phyloP scores from a whole-genome alignment of 768 basidiomycete species.

The Terana coerulea region DNA sequence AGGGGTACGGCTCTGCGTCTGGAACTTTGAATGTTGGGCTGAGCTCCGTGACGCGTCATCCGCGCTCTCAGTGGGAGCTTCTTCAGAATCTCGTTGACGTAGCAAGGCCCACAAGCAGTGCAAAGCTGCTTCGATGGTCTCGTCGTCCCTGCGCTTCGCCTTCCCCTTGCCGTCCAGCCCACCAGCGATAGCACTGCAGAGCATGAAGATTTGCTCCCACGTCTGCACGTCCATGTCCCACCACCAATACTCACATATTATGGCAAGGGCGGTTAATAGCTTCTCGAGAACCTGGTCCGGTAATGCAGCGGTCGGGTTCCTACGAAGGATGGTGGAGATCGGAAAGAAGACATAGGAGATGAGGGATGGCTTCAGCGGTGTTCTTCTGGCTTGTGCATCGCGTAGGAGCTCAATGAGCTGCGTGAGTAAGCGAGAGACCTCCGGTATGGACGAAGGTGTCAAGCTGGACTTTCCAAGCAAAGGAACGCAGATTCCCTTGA shows the following conservation, averaged over 20 bases:
- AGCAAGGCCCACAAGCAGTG: slow-evolving; percentile 63
- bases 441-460: slow-evolving; percentile 47
- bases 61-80: slow-evolving; percentile 26
- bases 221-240: slow-evolving; percentile 67
- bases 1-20: slow-evolving; percentile 35
- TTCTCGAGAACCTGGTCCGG: slow-evolving; percentile 80
- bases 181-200: slow-evolving; percentile 62
- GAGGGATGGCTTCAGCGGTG: slow-evolving; percentile 49
- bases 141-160: slow-evolving; percentile 68
- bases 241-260: slow-evolving; percentile 78
- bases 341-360: slow-evolving; percentile 88
- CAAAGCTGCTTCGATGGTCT: slow-evolving; percentile 75
- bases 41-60: slow-evolving; percentile 11
- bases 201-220: slow-evolving; percentile 86
- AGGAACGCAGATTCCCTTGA: slow-evolving; percentile 79
- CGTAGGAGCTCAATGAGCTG: slow-evolving; percentile 47
- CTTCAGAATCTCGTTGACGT: slow-evolving; percentile 42
- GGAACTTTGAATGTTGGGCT: slow-evolving; percentile 35
- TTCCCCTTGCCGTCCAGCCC: slow-evolving; percentile 67
- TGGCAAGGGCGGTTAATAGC: slow-evolving; percentile 52
- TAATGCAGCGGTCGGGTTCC: slow-evolving; percentile 63
- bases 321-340: slow-evolving; percentile 76
- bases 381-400: slow-evolving; percentile 35
- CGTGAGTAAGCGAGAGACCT: slow-evolving; percentile 48
- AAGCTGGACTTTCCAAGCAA: slow-evolving; percentile 70